Base-by-base conservation (phyloP, 768 basidiomycete genomes). In the Mycena capillaripes region DNA sequence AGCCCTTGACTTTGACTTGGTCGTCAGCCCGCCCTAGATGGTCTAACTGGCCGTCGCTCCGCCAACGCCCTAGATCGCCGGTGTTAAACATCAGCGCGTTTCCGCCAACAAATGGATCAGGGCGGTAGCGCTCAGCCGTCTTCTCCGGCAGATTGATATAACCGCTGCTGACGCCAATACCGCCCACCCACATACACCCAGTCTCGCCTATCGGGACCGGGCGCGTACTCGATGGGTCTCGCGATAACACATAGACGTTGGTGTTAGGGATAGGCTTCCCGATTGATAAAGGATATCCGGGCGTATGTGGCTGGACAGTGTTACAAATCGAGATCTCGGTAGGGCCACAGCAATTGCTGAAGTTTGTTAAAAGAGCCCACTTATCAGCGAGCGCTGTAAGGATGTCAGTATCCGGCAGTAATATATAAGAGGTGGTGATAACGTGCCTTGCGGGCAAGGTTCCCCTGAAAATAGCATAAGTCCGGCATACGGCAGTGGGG, bases 1-100 rank as follows among this genome's bases (percentile, higher is more conserved):
- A 88, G 9, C 87, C 87, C 78, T 86, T 87, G 66, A 88, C 80
- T 71, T 88, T 88, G 65, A 88, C 86, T 69, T 88, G 87, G 66
- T 88, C 86, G 65, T 87, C 85, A 14, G 75, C 74, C 30, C 82
- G 79, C 81, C 86, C 78, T 8, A 78, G 72, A 69, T 79, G 78
- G 65, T 79, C 78, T 62, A 79, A 69, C 69, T 78, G 77, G 80
- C 71, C 85, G 78, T 73, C 85, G 23, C 40, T 63, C 14, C 75
- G 62, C 76, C 78, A 80, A 34, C 76, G 73, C 44, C 76, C 79
- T 17, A 81, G 79, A 74, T 87, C 87, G 27, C 86, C 86, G 14
- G 87, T 88, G 71, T 87, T 87, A 77, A 86, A 88, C 87, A 88
- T 88, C 76, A 81, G 69, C 11, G 70, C 72, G 16, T 62, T 82